A percentile compares a stretch with the other conserved stretches of the same genome.
Evolutionary conservation across 495 filamentous ascomycete genomes (phyloP).

Genomic region (Halenospora varia): DNA sequence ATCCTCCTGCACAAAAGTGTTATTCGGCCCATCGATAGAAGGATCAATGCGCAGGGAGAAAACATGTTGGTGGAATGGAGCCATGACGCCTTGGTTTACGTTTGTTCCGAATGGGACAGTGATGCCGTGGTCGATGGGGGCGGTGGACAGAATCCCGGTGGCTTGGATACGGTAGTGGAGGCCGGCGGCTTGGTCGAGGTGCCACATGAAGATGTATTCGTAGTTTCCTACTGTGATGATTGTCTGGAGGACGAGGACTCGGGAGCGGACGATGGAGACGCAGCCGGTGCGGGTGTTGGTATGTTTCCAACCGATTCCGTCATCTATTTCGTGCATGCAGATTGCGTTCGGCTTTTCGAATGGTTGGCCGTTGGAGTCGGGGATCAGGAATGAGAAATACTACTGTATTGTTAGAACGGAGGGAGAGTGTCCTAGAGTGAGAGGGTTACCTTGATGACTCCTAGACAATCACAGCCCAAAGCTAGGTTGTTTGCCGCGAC

Average conservation of each 20-base stretch:
- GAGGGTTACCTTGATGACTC: constrained; percentile 53
- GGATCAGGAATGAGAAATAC: constrained; percentile 45
- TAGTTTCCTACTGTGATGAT: constrained; percentile 66
- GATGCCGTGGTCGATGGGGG: constrained; percentile 67
- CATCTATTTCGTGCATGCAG: constrained; percentile 74
- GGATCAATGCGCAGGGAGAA: constrained; percentile 68
- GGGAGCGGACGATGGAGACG: constrained; percentile 60
- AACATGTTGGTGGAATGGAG: constrained; percentile 64
- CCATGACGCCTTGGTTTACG: constrained; percentile 49
- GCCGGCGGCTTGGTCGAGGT: constrained; percentile 79
- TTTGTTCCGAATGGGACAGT: constrained; percentile 65
- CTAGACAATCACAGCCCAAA: constrained; percentile 68
- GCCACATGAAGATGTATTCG: constrained; percentile 63
- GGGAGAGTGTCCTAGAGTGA: not conserved
- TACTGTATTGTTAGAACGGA: not conserved
- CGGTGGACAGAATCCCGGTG: constrained; percentile 63
- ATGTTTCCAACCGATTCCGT: constrained; percentile 79
- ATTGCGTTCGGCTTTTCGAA: constrained; percentile 68
- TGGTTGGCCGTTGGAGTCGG: constrained; percentile 39
- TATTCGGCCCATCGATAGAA: constrained; percentile 57
- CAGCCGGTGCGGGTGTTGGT: constrained; percentile 73
- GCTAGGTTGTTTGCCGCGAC: constrained; percentile 74
- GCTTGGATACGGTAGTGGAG: constrained; percentile 35
- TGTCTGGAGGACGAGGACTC: constrained; percentile 69
- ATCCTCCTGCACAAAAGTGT: constrained; percentile 54